These are phyloP conservation scores for Pistacia integerrima DNA, from an alignment of 345 rosid genomes.

Conservation along the genomic window DNA sequence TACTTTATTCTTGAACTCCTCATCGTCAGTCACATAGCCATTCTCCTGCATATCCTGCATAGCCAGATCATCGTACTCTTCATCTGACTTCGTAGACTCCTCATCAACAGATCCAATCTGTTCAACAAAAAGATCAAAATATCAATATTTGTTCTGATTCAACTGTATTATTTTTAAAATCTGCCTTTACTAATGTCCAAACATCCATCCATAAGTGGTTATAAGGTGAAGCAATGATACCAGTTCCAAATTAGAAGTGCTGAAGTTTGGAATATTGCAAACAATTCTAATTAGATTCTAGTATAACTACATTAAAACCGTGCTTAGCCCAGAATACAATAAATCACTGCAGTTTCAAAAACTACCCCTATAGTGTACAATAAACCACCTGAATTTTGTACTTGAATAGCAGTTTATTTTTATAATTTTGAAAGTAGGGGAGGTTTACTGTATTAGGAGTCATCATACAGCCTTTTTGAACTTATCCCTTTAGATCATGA, in stretches of 20 bases:
- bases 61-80: slow-evolving; percentile 96
- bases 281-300: no score
- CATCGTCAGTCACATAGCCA: slow-evolving; percentile 72
- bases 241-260: not conserved
- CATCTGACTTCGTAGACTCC: slow-evolving; percentile 91
- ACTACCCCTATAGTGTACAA: no score
- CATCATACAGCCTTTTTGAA: no score
- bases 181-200: not conserved
- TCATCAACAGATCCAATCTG: slow-evolving; percentile 99
- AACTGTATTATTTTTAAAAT: not conserved
- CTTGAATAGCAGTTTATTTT: no score
- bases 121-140: not conserved
- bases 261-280: not conserved
- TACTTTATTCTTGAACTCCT: slow-evolving; percentile 39
- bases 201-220: not conserved
- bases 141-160: not conserved
- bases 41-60: slow-evolving; percentile 67
- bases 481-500: no score
- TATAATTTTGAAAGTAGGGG: no score
- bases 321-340: no score
- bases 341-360: no score
- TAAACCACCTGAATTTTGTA: no score
- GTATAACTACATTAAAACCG: not conserved
- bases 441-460: no score
- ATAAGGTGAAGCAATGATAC: not conserved